Evolutionary conservation across 2,329 filamentous ascomycete species (phyloP), one percentile per base, ranked within the genome.

Genomic region (Alternaria viburni): DNA sequence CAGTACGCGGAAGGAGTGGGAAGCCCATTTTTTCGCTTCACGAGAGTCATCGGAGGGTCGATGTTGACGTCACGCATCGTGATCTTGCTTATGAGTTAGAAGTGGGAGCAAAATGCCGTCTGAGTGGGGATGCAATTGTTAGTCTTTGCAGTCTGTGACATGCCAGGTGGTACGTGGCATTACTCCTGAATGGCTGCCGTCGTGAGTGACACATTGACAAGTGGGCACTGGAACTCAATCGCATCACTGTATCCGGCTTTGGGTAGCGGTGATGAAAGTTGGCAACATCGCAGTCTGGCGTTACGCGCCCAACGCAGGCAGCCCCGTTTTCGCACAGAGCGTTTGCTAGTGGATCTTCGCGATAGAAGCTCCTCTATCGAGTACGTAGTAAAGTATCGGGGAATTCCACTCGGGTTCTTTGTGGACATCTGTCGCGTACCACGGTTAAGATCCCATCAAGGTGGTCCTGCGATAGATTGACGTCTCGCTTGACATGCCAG

Each of bases 51-150:
- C 52, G 26, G 45, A 61, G 43, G 45, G 19, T 19, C 44, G 49
- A 51, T 41, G 15, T 47, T 73, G 70, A 74, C 71, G 68, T 74
- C 70, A 74, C 67, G 54, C 47, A 72, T 72, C 66, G 68, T 67
- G 68, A 68, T 70, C 58, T 45, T 52, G 36, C 47, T 51, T 55
- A 59, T 32, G 55, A 64, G 45, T 32, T 57, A 57, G 44, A n/a
- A 52, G 30, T 41, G 43, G 15, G 25, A 26, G 45, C 32, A 47
- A 57, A 68, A 64, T 69, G 58, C 66, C 65, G 68, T 69, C 49
- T 19, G 54, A 62, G 70, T 72, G 70, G 70, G 49, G 69, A 72
- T 66, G 64, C 60, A 32, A 61, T 61, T 62, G 15, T 54, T 52
- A 50, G 32, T 17, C n/a, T 21, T 25, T 25, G 43, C 44, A 50